Evolutionary conservation across 768 basidiomycete species (phyloP).

Genomic region (Stropharia rugosoannulata): DNA sequence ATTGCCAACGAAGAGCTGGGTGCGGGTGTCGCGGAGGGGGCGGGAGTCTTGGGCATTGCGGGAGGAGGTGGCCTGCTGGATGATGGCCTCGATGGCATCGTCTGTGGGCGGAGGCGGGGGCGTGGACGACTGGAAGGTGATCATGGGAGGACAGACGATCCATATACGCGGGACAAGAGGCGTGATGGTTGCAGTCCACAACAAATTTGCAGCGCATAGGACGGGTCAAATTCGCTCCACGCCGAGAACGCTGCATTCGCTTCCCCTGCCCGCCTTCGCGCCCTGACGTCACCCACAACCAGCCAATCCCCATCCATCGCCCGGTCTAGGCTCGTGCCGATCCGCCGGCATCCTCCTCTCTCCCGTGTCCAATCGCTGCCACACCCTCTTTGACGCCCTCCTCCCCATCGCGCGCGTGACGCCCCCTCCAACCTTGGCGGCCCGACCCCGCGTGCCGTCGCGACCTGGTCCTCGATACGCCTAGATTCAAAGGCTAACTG

Average conservation of each 20-base stretch:
- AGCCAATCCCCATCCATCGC: neutral
- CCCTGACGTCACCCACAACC: neutral
- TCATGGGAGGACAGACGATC: neutral
- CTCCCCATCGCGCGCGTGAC: no score
- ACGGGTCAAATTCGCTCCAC: conserved; percentile 1
- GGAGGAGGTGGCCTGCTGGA: conserved; percentile 84
- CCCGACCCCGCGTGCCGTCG: no score
- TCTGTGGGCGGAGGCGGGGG: conserved; percentile 45
- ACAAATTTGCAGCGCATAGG: neutral
- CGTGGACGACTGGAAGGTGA: conserved; percentile 2
- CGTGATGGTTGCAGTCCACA: neutral
- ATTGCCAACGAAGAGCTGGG: conserved; percentile 96
- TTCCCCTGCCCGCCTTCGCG: neutral
- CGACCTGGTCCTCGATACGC: no score
- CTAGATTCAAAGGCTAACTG: no score
- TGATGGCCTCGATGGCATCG: conserved; percentile 91
- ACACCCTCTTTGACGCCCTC: no score
- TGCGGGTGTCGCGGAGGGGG: conserved; percentile 79
- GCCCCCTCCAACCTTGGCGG: no score
- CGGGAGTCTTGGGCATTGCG: conserved; percentile 50
- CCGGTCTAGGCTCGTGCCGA: conserved; percentile 1
- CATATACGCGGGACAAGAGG: conserved; percentile 1
- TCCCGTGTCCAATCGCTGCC: neutral
- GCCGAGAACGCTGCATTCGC: neutral
- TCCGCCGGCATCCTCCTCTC: neutral